Base-by-base conservation (phyloP, 2,329 filamentous ascomycete species). In the Samsoniella hepiali region DNA sequence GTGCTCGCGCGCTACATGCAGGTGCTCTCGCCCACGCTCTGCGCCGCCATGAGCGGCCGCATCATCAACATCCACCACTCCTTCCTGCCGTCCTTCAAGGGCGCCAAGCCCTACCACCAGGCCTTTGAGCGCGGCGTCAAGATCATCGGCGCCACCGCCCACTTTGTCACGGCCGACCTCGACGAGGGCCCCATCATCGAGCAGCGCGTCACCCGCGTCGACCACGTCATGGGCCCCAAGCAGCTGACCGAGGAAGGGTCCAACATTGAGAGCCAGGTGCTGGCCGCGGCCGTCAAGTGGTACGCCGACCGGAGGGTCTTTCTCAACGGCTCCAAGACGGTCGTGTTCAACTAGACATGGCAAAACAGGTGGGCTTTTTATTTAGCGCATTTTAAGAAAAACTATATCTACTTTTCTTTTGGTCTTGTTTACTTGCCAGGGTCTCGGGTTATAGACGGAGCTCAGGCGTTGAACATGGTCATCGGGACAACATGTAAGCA, bases 51-150 rank as follows among this genome's bases (percentile, higher is more conserved):
- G 90, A 89, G 87, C 58, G 91, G 91, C 64, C 88, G 87, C 74
- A 95, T 95, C 78, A 94, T 95, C 88, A 95, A 95, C 79, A 94
- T 95, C 76, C 91, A 95, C 79, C 91, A 95, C 79, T 89, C 85
- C 69, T 95, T 95, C 84, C 75, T 95, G 82, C 91, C 91, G 0
- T 88, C 84, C 10, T 95, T 95, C 85, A 95, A 95, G 82, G 91
- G 91, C 65, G 91, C 91, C 36, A 92, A 91, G 78, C 91, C 91
- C 3, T 95, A 95, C 77, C 91, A 94, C 76, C 91, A 95, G 81
- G 91, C 91, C 8, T 93, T 90, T 73, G 91, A 94, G 67, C 85
- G 91, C 34, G 91, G 91, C 65, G 91, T 95, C 68, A 95, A 95
- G 84, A 94, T 95, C 69, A 93, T 93, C 63, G 91, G 91, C 64